Percentiles rank a stretch among this genome's conserved stretches.
Evolutionary conservation across 306 rosid species (phyloP).

Genomic region (Vigna trinervia): DNA sequence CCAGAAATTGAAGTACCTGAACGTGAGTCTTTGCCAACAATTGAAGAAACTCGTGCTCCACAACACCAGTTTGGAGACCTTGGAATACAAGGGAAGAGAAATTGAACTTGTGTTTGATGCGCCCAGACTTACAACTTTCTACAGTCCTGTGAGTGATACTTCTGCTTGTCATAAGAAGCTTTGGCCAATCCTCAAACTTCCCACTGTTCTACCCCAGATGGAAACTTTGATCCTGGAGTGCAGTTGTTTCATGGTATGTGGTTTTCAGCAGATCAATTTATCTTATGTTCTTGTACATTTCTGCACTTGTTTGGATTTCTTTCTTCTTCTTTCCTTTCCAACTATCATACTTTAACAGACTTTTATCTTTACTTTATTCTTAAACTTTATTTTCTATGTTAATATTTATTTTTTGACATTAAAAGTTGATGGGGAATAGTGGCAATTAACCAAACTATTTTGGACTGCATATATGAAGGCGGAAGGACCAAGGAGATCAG

Average conservation of each 20-base stretch:
- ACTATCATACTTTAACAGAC: not conserved
- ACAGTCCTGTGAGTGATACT: slow-evolving; percentile 11
- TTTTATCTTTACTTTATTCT: not conserved
- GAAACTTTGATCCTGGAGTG: slow-evolving; percentile 44
- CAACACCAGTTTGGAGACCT: slow-evolving; percentile 31
- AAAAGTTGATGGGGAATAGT: not conserved
- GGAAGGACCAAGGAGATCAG: no score
- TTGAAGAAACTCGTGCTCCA: slow-evolving; percentile 31
- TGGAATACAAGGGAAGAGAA: slow-evolving; percentile 48
- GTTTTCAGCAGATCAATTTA: not conserved
- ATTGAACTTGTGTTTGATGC: slow-evolving; percentile 33
- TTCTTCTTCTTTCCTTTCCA: not conserved
- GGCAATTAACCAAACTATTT: not conserved
- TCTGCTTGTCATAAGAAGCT: not conserved
- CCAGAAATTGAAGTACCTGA: slow-evolving; percentile 43
- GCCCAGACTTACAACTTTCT: slow-evolving; percentile 34
- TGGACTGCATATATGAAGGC: no score
- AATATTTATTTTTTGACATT: no score
- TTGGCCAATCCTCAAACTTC: slow-evolving; percentile 31
- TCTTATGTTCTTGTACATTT: not conserved
- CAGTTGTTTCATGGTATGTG: slow-evolving; percentile 36
- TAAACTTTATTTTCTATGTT: not conserved
- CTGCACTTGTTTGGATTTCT: not conserved
- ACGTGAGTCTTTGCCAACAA: slow-evolving; percentile 41
- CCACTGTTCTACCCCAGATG: slow-evolving; percentile 37